These are phyloP conservation scores for Musa itinerans DNA, from an alignment of 176 grass and related monocot species.

Conservation along the genomic window DNA sequence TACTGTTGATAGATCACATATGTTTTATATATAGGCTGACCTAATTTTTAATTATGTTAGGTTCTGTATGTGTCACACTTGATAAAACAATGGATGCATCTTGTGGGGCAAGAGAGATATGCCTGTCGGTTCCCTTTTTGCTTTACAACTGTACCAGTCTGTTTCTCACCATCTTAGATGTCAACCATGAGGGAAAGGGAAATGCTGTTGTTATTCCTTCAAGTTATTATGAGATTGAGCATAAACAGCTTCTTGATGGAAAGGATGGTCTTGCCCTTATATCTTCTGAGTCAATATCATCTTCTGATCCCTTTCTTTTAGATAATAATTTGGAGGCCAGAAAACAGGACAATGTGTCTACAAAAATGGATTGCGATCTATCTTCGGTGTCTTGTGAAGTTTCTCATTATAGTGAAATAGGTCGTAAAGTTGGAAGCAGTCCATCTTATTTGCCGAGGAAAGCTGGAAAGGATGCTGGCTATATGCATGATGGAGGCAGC, in stretches of 20 bases:
- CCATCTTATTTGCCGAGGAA: conserved; percentile 40
- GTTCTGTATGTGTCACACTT: conserved; percentile 60
- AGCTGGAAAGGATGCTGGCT: conserved; percentile 19
- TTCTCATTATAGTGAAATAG: conserved; percentile 13
- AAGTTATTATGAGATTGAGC: conserved; percentile 54
- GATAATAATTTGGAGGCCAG: background rate
- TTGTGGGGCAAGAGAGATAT: conserved; percentile 76
- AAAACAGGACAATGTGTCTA: background rate
- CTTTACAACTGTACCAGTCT: conserved; percentile 87
- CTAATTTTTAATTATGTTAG: conserved; percentile 33
- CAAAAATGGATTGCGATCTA: background rate
- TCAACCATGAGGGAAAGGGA: conserved; percentile 57
- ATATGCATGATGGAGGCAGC: conserved; percentile 37
- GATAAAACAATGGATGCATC: conserved; percentile 86
- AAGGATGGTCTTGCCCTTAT: conserved; percentile 66
- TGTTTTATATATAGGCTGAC: background rate
- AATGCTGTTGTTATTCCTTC: conserved; percentile 56
- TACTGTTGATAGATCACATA: background rate
- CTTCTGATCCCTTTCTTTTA: background rate
- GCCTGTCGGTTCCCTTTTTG: conserved; percentile 84
- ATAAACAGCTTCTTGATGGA: conserved; percentile 30
- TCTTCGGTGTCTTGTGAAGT: conserved; percentile 21
- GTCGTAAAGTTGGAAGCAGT: conserved; percentile 27
- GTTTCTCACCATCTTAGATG: conserved; percentile 62
- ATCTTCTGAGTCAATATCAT: conserved; percentile 36